phyloP scores from a whole-genome alignment of 306 rosid species.

The Pyrus communis region DNA sequence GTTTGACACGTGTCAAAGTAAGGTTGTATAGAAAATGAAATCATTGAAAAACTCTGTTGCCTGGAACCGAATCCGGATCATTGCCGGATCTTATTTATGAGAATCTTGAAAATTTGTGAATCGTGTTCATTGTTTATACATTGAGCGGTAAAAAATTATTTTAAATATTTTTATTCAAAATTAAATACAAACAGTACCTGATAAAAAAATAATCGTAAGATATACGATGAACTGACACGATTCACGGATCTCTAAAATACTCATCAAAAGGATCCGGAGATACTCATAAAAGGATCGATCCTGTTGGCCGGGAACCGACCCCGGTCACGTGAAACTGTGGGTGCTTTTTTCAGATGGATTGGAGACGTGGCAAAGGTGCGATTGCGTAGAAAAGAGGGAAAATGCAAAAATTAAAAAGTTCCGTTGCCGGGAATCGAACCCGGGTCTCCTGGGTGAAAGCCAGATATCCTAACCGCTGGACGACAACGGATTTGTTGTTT shows the following conservation, averaged over 20 bases:
- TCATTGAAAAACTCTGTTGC: not conserved
- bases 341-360: not conserved
- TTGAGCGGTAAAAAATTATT: too few relatives aligned
- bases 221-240: too few relatives aligned
- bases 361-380: not conserved
- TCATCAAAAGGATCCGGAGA: too few relatives aligned
- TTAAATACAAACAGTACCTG: too few relatives aligned
- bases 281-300: too few relatives aligned
- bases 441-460: conserved; percentile 99
- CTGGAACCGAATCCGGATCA: not conserved
- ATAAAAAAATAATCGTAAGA: too few relatives aligned
- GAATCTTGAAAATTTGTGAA: too few relatives aligned
- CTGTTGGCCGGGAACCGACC: not conserved
- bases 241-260: too few relatives aligned
- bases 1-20: not conserved
- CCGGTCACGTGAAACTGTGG: not conserved
- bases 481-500: conserved; percentile 45
- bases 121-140: too few relatives aligned
- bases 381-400: not conserved
- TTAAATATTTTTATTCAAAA: too few relatives aligned
- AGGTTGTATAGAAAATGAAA: not conserved
- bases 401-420: not conserved
- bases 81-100: too few relatives aligned
- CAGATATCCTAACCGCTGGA: conserved; percentile 99
- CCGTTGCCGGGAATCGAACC: conserved; percentile 99